phyloP scores from a whole-genome alignment of 768 basidiomycete genomes.

The Lyophyllum atratum region DNA sequence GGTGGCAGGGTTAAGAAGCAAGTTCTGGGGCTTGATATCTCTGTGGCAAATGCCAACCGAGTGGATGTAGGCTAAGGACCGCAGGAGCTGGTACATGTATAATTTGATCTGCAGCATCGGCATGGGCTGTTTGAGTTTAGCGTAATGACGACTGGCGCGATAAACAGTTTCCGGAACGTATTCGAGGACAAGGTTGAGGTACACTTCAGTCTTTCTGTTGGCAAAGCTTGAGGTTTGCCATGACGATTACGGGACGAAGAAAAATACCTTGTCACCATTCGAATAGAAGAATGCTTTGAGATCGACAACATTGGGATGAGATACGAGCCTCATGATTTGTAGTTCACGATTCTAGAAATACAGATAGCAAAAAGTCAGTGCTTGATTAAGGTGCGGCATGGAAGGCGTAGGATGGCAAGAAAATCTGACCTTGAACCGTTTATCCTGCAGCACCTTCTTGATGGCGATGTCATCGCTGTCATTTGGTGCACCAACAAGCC shows the following conservation, averaged over 20 bases:
- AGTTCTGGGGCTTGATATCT: conserved; percentile 99
- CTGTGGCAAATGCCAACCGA: conserved; percentile 99
- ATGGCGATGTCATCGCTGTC: conserved; percentile 91
- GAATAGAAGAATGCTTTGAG: conserved; percentile 99
- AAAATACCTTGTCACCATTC: conserved; percentile 94
- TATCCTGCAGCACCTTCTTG: conserved; percentile 99
- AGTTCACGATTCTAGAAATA: conserved; percentile 89
- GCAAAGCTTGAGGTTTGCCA: conserved; percentile 13
- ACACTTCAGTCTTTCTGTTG: conserved; percentile 97
- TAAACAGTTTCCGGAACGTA: conserved; percentile 99
- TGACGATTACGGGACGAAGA: conserved; percentile 7
- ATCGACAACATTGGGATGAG: conserved; percentile 97
- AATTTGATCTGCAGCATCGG: conserved; percentile 99
- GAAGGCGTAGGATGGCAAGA: conserved; percentile 18
- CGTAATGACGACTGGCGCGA: conserved; percentile 97
- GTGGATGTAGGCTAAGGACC: conserved; percentile 98
- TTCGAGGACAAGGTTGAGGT: conserved; percentile 98
- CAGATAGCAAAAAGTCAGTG: conserved; percentile 4
- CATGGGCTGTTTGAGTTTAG: conserved; percentile 99
- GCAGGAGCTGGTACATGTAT: conserved; percentile 99
- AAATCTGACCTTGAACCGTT: conserved; percentile 94
- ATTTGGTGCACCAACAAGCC: conserved; percentile 67
- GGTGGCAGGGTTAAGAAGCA: conserved; percentile 94
- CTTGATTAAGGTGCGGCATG: conserved; percentile 1
- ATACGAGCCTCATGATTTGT: conserved; percentile 97